A percentile compares a stretch with the other conserved stretches of the same genome.
These are phyloP conservation scores for Syzygium syzygioides DNA, from an alignment of 441 rosid species.

Conservation along the genomic window DNA sequence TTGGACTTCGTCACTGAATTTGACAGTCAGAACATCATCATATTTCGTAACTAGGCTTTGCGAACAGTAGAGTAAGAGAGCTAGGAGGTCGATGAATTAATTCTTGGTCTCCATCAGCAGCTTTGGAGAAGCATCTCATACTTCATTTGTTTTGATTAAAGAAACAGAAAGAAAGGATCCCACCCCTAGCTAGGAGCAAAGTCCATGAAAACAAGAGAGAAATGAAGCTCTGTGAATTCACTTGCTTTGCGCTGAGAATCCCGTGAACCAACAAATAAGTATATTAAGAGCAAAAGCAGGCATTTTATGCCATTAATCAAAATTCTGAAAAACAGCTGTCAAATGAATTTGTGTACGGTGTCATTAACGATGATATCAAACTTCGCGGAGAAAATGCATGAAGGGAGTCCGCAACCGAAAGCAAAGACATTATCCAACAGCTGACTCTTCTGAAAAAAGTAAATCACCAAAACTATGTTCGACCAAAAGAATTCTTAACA, in stretches of 20 bases:
- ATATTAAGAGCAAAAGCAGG: background rate
- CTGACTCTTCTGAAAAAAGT: background rate
- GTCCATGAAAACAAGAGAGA: background rate
- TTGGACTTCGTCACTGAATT: background rate
- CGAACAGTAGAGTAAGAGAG: background rate
- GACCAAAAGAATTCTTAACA: background rate
- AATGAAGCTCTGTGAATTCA: background rate
- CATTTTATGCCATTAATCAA: background rate
- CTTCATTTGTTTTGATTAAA: background rate
- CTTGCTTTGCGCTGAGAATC: background rate
- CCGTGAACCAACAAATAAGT: background rate
- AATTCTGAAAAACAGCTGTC: background rate
- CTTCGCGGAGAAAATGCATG: background rate
- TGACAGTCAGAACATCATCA: background rate
- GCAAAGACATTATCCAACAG: background rate
- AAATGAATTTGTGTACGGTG: background rate
- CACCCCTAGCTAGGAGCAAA: background rate
- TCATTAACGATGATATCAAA: background rate
- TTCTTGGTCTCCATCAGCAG: background rate
- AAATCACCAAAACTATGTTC: background rate
- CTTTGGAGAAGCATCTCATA: background rate
- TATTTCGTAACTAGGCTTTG: background rate
- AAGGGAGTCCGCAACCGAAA: background rate
- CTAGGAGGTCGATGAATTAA: background rate
- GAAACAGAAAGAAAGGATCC: background rate